phyloP scores from a whole-genome alignment of 1,284 basidiomycete genomes.

The Leccinum fuscescens region DNA sequence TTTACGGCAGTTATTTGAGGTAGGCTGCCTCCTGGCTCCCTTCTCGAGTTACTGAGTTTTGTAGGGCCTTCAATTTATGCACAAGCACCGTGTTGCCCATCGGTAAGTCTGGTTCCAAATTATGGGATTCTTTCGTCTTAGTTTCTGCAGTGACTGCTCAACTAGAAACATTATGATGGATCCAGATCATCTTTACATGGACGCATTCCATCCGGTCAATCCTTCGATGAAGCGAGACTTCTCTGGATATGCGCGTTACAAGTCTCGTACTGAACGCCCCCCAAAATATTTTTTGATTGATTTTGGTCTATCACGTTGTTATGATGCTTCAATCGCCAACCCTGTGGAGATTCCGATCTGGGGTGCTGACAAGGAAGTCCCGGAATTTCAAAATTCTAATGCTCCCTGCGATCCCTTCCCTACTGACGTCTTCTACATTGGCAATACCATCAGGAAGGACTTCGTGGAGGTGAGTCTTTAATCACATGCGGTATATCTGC shows the following conservation, averaged over 20 bases:
- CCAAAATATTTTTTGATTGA: conserved; percentile 30
- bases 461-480: conserved; percentile 21
- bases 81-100: conserved; percentile 24
- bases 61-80: conserved; percentile 26
- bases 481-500: neutral
- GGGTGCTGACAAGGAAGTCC: conserved; percentile 28
- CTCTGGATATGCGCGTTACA: conserved; percentile 17
- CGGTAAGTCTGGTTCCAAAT: neutral
- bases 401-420: conserved; percentile 34
- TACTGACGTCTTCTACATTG: conserved; percentile 39
- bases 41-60: neutral
- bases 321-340: conserved; percentile 15
- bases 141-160: conserved; percentile 14
- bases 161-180: conserved; percentile 39
- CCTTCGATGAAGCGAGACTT: conserved; percentile 16
- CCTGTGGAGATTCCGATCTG: conserved; percentile 15
- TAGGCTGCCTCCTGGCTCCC: conserved; percentile 1
- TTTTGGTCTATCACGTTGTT: conserved; percentile 37
- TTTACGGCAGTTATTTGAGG: conserved; percentile 38
- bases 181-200: conserved; percentile 24
- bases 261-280: conserved; percentile 31
- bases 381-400: conserved; percentile 20
- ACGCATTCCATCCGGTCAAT: conserved; percentile 24
- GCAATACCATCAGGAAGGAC: conserved; percentile 31
- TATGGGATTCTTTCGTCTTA: no score